Conservation (phyloP, 2,329 filamentous ascomycete species). For the Colletotrichum limetticola region DNA sequence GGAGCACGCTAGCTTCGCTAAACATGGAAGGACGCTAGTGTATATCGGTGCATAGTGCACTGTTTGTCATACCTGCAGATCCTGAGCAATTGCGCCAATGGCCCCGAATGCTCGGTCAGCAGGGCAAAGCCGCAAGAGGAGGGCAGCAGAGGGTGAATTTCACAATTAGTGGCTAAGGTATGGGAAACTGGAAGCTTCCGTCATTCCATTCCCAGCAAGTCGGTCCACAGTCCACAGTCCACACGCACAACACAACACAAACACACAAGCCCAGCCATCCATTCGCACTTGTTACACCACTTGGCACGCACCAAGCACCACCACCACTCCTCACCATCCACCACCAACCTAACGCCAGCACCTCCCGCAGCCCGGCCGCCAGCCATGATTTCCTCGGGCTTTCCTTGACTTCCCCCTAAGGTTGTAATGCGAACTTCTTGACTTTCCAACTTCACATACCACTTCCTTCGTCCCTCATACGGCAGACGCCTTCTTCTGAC, state of each 20-base stretch:
- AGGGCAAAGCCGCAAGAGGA: not conserved
- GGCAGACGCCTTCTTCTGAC: conserved; percentile 10
- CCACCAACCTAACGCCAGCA: not conserved
- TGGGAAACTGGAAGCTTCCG: conserved; percentile 32
- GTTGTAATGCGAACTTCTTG: not conserved
- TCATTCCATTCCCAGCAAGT: conserved; percentile 17
- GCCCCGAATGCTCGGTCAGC: conserved; percentile 29
- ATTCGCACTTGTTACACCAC: not conserved
- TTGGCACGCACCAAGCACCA: conserved; percentile 9
- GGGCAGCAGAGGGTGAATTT: not conserved
- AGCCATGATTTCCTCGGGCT: not conserved
- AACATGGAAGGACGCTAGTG: conserved; percentile 23
- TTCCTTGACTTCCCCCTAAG: not conserved
- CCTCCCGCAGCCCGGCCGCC: not conserved
- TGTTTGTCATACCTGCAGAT: conserved; percentile 34
- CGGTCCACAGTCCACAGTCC: not conserved
- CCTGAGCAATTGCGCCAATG: conserved; percentile 16
- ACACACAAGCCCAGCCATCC: conserved; percentile 3
- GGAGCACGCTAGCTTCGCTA: conserved; percentile 2
- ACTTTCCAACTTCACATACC: conserved; percentile 5
- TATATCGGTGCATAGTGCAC: conserved; percentile 11
- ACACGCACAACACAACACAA: not conserved
- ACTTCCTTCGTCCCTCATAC: conserved; percentile 7
- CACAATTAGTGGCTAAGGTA: not conserved
- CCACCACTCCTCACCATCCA: not conserved